phyloP scores from a whole-genome alignment of 371 early-diverging fungal species.

The Mortierella sp. region DNA sequence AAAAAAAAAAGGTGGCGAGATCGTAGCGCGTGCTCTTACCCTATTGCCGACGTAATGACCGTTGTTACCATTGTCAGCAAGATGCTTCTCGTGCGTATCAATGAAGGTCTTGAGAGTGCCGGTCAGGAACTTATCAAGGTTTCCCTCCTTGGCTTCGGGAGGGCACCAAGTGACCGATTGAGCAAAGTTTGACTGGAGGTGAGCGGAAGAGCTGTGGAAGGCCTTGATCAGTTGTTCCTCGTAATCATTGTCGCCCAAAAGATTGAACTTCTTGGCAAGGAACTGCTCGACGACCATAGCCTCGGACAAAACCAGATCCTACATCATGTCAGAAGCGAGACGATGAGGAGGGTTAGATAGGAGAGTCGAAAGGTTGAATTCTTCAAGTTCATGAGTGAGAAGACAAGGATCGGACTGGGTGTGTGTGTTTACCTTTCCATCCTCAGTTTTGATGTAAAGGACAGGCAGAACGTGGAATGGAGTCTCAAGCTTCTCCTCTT shows the following conservation, averaged over 20 bases:
- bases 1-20: neutral
- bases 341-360: neutral
- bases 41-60: constrained; percentile 42
- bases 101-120: constrained; percentile 12
- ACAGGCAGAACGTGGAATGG: constrained; percentile 34
- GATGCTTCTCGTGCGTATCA: constrained; percentile 25
- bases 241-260: constrained; percentile 44
- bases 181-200: constrained; percentile 6
- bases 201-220: constrained; percentile 14
- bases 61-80: constrained; percentile 45
- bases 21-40: constrained; percentile 1
- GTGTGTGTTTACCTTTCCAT: constrained; percentile 18
- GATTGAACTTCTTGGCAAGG: constrained; percentile 35
- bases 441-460: constrained; percentile 15
- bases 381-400: too few species aligned
- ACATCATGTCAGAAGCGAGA: neutral
- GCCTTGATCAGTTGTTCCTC: constrained; percentile 29
- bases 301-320: constrained; percentile 26
- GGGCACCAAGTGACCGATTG: constrained; percentile 21
- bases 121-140: constrained; percentile 1
- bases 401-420: neutral
- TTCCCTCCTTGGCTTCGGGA: constrained; percentile 13
- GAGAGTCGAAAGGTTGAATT: too few species aligned
- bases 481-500: constrained; percentile 16
- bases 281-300: constrained; percentile 26